phyloP scores from a whole-genome alignment of 495 filamentous ascomycete genomes.

The Tuber umbilicatum region DNA sequence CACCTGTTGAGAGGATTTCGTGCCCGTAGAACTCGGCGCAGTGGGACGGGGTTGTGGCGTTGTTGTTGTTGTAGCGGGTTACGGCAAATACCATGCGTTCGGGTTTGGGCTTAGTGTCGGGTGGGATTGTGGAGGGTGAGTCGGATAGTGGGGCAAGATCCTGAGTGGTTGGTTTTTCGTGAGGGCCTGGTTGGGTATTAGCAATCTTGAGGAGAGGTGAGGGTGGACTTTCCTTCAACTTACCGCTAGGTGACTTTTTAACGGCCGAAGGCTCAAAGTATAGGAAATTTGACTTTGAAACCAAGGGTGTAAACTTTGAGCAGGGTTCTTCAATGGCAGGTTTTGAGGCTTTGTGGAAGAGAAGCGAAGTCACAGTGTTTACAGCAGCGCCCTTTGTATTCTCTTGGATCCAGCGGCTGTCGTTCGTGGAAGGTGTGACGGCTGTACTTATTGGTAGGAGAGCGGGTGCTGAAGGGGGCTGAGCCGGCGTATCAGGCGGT shows the following conservation, averaged over 20 bases:
- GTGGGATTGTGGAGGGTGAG: background rate
- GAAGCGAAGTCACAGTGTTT: background rate
- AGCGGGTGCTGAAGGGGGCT: background rate
- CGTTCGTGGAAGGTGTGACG: background rate
- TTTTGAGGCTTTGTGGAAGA: background rate
- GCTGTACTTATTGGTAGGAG: background rate
- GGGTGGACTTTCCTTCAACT: background rate
- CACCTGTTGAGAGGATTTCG: slow-evolving; percentile 12
- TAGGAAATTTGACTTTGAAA: slow-evolving; percentile 24
- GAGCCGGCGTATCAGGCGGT: background rate
- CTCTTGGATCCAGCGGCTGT: background rate
- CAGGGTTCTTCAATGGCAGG: background rate
- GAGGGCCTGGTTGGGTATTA: background rate
- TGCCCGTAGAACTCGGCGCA: slow-evolving; percentile 2
- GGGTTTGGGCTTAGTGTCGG: slow-evolving; percentile 5
- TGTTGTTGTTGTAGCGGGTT: slow-evolving; percentile 14
- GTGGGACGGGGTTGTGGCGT: background rate
- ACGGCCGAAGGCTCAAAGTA: slow-evolving; percentile 24
- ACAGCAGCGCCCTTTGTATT: background rate
- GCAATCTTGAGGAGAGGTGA: background rate
- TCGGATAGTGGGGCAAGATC: background rate
- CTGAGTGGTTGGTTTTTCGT: background rate
- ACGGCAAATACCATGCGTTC: slow-evolving; percentile 26
- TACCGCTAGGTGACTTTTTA: background rate
- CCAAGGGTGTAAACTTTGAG: slow-evolving; percentile 7